Evolutionary conservation across 1,284 basidiomycete species (phyloP).

Genomic region (Vanrija sp.): DNA sequence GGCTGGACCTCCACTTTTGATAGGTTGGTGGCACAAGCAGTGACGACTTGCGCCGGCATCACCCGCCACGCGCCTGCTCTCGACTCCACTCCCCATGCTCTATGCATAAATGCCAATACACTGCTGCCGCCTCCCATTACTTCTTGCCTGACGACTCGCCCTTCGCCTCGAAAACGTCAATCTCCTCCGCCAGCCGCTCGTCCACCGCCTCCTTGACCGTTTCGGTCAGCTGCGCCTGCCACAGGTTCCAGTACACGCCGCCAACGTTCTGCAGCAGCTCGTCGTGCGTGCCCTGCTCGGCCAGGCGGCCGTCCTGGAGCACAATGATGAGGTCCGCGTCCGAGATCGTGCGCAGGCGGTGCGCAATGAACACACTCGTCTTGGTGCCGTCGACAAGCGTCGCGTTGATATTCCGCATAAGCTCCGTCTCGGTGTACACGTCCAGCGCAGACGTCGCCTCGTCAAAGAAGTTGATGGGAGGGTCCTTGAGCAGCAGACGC

Average conservation of each 20-base stretch:
- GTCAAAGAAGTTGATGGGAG: constrained; percentile 93
- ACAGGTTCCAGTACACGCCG: constrained; percentile 80
- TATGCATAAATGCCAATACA: too few species aligned
- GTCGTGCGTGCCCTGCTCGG: constrained; percentile 88
- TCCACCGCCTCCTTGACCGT: constrained; percentile 24
- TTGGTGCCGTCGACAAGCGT: constrained; percentile 70
- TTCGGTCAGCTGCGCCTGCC: constrained; percentile 66
- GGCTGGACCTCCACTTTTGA: background rate
- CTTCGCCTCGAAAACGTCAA: constrained; percentile 5
- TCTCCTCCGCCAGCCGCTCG: constrained; percentile 8
- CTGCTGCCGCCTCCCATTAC: background rate
- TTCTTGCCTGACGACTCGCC: background rate
- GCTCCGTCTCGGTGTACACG: constrained; percentile 85
- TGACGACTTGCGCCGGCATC: too few species aligned
- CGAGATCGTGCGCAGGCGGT: constrained; percentile 82
- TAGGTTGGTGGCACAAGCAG: too few species aligned
- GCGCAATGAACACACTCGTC: constrained; percentile 94
- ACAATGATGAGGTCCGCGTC: constrained; percentile 91
- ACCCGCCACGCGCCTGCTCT: too few species aligned
- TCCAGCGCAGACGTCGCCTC: constrained; percentile 98
- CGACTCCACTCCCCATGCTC: too few species aligned
- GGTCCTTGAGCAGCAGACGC: constrained; percentile 85
- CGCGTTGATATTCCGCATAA: constrained; percentile 90
- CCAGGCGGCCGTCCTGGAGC: constrained; percentile 74
- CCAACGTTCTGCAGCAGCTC: constrained; percentile 62